Evolutionary conservation across 371 early-diverging fungal genomes (phyloP).

Genomic region (Mortierella sp.): DNA sequence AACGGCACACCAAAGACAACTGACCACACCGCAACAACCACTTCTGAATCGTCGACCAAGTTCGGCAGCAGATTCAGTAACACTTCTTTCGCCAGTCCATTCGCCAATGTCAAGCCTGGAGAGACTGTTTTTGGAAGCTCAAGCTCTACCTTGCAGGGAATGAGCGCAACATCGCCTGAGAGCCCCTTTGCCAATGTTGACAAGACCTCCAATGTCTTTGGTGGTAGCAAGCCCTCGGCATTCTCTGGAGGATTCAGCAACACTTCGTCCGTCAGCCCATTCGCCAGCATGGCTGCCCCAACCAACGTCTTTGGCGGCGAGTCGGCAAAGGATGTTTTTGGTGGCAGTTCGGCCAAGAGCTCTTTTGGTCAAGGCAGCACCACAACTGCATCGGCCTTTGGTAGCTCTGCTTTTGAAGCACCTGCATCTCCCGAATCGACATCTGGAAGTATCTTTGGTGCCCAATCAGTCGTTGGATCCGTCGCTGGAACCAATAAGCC

Average conservation of each 20-base stretch:
- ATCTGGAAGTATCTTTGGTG: slow-evolving; percentile 48
- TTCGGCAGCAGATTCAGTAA: slow-evolving; percentile 32
- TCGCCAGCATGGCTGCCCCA: slow-evolving; percentile 20
- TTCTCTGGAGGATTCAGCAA: slow-evolving; percentile 34
- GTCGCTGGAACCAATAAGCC: slow-evolving; percentile 13
- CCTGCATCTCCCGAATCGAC: slow-evolving; percentile 29
- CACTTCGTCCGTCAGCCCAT: slow-evolving; percentile 39
- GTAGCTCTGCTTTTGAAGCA: background rate
- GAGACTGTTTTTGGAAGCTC: slow-evolving; percentile 48
- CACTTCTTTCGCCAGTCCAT: slow-evolving; percentile 43
- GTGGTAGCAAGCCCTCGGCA: slow-evolving; percentile 18
- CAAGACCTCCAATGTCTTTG: slow-evolving; percentile 30
- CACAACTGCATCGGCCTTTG: slow-evolving; percentile 8
- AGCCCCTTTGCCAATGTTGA: slow-evolving; percentile 44
- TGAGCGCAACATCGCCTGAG: slow-evolving; percentile 23
- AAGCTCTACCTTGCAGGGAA: slow-evolving; percentile 23
- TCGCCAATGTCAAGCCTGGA: slow-evolving; percentile 32
- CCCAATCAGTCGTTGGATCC: slow-evolving; percentile 45
- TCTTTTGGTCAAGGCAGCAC: slow-evolving; percentile 36
- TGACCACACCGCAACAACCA: background rate
- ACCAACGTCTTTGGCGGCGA: slow-evolving; percentile 36
- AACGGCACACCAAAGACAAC: slow-evolving; percentile 10
- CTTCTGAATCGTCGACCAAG: slow-evolving; percentile 20
- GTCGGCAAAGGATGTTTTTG: slow-evolving; percentile 31
- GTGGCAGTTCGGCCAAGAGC: slow-evolving; percentile 23